Conservation (phyloP, 768 basidiomycete genomes). For the Suillus bovinus region DNA sequence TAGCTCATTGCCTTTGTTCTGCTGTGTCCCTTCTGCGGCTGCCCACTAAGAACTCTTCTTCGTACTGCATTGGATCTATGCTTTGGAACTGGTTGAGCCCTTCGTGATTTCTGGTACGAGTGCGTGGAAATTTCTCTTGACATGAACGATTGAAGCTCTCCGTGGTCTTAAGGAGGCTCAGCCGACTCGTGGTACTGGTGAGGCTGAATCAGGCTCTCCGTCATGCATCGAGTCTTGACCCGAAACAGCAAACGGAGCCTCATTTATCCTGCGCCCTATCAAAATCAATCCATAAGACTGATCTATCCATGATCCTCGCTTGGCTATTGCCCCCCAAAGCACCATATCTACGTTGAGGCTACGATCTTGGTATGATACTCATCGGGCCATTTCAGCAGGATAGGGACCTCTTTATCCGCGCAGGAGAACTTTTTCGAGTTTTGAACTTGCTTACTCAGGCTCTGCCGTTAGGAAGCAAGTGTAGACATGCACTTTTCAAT, state of each 20-base stretch:
- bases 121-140: neutral
- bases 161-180: conserved; percentile 7
- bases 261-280: neutral
- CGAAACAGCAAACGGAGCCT: neutral
- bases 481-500: neutral
- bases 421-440: conserved; percentile 2
- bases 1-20: neutral
- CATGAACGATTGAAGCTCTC: neutral
- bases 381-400: neutral
- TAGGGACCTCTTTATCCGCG: neutral
- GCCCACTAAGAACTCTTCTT: neutral
- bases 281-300: neutral
- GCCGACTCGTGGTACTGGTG: conserved; percentile 4
- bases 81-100: neutral
- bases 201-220: conserved; percentile 1
- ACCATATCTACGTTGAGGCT: neutral
- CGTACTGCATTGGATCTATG: neutral
- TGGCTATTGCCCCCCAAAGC: neutral
- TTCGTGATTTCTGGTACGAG: neutral
- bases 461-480: neutral
- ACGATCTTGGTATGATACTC: neutral
- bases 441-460: neutral
- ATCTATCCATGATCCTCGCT: neutral
- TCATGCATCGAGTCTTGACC: neutral
- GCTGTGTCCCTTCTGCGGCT: neutral